Evolutionary conservation across 176 grass and related monocot species (phyloP).

Genomic region (Ensete ventricosum): DNA sequence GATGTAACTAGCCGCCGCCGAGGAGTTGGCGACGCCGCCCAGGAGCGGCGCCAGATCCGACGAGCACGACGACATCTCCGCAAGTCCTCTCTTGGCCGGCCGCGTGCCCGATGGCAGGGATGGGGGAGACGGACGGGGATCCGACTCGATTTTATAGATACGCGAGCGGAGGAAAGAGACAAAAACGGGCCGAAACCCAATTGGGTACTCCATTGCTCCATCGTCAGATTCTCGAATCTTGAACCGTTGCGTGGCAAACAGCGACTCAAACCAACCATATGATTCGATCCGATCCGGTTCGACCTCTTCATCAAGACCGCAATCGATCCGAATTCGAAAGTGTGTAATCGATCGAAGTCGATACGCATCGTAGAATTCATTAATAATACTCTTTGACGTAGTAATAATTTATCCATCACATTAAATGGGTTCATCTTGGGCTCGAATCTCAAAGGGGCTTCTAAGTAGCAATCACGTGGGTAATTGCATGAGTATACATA

Average conservation of each 20-base stretch:
- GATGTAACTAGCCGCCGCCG: slow-evolving; percentile 36
- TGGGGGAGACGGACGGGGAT: not conserved
- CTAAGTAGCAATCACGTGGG: not conserved
- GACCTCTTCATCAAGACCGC: not conserved
- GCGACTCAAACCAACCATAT: not conserved
- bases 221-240: not conserved
- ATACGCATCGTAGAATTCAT: too few relatives aligned
- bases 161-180: not conserved
- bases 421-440: not conserved
- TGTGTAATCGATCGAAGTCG: too few relatives aligned
- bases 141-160: not conserved
- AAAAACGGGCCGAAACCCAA: not conserved
- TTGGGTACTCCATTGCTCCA: not conserved
- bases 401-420: too few relatives aligned
- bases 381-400: too few relatives aligned
- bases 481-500: not conserved
- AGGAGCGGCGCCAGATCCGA: slow-evolving; percentile 51
- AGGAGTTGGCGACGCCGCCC: slow-evolving; percentile 60
- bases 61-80: slow-evolving; percentile 66
- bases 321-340: too few relatives aligned
- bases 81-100: not conserved
- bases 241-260: too few relatives aligned
- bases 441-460: not conserved
- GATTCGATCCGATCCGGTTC: not conserved
- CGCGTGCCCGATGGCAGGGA: not conserved